phyloP scores from a whole-genome alignment of 2,329 filamentous ascomycete genomes.

The Zasmidium citrigriseum region DNA sequence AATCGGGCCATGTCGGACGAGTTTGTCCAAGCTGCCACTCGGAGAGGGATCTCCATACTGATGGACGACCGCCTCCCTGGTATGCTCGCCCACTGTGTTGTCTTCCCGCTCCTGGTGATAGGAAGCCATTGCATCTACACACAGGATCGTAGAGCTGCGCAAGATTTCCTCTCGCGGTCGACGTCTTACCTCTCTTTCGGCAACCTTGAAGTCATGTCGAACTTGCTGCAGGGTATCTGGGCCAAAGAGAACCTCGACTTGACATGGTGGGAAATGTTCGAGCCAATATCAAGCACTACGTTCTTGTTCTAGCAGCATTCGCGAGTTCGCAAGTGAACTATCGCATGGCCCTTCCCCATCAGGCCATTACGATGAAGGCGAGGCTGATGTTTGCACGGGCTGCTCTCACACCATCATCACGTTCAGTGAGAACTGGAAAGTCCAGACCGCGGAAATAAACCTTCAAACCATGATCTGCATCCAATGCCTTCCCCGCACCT shows the following conservation, averaged over 20 bases:
- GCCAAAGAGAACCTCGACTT: constrained; percentile 1
- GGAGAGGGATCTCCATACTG: constrained; percentile 11
- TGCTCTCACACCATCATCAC: too few relatives aligned
- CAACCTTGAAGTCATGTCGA: constrained; percentile 5
- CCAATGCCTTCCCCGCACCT: background rate
- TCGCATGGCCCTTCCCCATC: too few relatives aligned
- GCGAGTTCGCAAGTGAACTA: too few relatives aligned
- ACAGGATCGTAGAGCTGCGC: constrained; percentile 1
- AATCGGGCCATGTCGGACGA: constrained; percentile 6
- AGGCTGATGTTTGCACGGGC: too few relatives aligned
- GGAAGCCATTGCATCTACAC: constrained; percentile 7
- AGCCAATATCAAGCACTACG: constrained; percentile 6
- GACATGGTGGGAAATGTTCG: constrained; percentile 14
- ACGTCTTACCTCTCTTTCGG: constrained; percentile 11
- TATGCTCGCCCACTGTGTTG: constrained; percentile 12
- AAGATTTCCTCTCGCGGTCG: background rate
- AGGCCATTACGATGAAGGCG: too few relatives aligned
- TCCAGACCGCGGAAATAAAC: too few relatives aligned
- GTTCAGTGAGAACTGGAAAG: too few relatives aligned
- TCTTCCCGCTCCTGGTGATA: constrained; percentile 10
- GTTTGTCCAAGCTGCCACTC: constrained; percentile 10
- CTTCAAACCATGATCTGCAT: too few relatives aligned
- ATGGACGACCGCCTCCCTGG: constrained; percentile 4
- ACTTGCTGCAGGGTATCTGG: constrained; percentile 8
- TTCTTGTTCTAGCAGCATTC: too few relatives aligned